Evolutionary conservation across 352 stramenopile species (phyloP).

Genomic region (Phytophthora pisi): DNA sequence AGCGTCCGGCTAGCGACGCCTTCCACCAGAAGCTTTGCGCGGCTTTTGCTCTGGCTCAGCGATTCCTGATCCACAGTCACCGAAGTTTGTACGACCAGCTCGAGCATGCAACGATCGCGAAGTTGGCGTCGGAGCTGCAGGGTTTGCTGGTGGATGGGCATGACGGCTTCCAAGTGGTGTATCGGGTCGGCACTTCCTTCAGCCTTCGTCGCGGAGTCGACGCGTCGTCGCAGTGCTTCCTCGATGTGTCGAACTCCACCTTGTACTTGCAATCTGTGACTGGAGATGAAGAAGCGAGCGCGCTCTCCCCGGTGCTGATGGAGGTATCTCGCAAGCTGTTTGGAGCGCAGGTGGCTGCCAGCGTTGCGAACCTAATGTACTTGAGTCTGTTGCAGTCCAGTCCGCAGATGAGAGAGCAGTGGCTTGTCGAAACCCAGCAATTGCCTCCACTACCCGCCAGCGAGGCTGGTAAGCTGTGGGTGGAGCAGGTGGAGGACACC

Average conservation of each 20-base stretch:
- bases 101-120: constrained; percentile 36
- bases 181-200: constrained; percentile 50
- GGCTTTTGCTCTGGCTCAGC: constrained; percentile 53
- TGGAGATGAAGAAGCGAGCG: constrained; percentile 39
- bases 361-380: constrained; percentile 74
- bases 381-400: constrained; percentile 67
- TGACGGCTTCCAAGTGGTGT: constrained; percentile 56
- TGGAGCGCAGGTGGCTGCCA: constrained; percentile 46
- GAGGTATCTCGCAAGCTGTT: constrained; percentile 67
- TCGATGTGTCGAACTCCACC: constrained; percentile 41
- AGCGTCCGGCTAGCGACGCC: constrained; percentile 29
- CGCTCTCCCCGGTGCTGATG: constrained; percentile 59
- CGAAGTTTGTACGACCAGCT: constrained; percentile 46
- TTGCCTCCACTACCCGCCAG: constrained; percentile 48
- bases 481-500: constrained; percentile 26
- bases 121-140: constrained; percentile 37
- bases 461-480: constrained; percentile 44
- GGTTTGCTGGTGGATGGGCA: constrained; percentile 49
- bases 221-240: constrained; percentile 44
- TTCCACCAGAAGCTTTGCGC: constrained; percentile 36
- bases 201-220: constrained; percentile 37
- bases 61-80: constrained; percentile 60
- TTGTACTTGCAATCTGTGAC: constrained; percentile 45
- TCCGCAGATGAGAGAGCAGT: constrained; percentile 42
- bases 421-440: constrained; percentile 67